These are phyloP conservation scores for Symbiodinium pilosum DNA, from an alignment of 73 alveolate genomes.

Conservation along the genomic window DNA sequence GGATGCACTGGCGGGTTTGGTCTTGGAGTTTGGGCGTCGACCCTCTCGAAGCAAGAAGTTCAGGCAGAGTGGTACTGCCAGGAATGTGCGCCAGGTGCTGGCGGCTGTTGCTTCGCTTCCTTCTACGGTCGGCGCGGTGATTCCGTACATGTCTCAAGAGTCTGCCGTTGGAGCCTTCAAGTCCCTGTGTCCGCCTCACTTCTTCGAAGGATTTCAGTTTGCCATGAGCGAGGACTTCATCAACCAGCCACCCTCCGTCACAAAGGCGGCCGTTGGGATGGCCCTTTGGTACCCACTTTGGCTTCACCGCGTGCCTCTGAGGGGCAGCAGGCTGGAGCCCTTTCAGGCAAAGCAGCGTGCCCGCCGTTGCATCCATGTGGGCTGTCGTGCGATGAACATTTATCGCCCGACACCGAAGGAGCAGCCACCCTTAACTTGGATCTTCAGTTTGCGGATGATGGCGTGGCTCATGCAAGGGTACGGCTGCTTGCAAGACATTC, in stretches of 20 bases:
- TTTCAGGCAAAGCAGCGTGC: not conserved
- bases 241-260: not conserved
- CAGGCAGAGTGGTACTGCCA: no score
- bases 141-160: not conserved
- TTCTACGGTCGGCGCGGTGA: not conserved
- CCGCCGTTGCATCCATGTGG: not conserved
- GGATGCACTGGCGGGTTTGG: constrained; percentile 13
- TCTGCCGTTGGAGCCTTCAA: not conserved
- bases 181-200: not conserved
- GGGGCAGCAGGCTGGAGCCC: not conserved
- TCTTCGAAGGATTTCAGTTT: not conserved
- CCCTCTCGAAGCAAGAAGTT: not conserved
- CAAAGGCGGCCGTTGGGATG: not conserved
- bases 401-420: not conserved
- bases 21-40: not conserved
- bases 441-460: not conserved
- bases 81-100: not conserved
- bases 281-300: not conserved
- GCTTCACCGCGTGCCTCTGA: not conserved
- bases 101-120: not conserved
- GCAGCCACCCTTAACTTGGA: not conserved
- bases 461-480: not conserved
- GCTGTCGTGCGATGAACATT: not conserved
- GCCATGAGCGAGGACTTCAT: constrained; percentile 17
- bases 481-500: not conserved